A percentile compares a stretch with the other conserved stretches of the same genome.
phyloP scores from a whole-genome alignment of 257 asterid species.

The Solanum sejunctum region DNA sequence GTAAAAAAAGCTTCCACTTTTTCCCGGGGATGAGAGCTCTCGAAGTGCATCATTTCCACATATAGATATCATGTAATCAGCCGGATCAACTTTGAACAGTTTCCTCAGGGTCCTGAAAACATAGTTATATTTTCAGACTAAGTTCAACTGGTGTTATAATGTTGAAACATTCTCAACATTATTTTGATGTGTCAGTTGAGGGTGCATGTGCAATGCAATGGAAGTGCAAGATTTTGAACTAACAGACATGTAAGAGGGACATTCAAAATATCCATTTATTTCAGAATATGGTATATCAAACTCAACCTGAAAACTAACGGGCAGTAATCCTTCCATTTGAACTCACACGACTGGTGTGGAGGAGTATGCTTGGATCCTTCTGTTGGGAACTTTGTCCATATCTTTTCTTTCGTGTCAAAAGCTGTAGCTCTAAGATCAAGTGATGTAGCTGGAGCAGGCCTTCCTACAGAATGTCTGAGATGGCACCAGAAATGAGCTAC shows the following conservation, averaged over 20 bases:
- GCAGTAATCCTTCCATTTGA: conserved; percentile 92
- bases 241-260: background rate
- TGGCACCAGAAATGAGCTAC: conserved; percentile 15
- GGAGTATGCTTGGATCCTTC: conserved; percentile 92
- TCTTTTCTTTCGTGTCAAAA: conserved; percentile 61
- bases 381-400: conserved; percentile 78
- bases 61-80: conserved; percentile 90
- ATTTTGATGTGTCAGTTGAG: background rate
- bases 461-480: conserved; percentile 83
- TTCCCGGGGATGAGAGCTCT: conserved; percentile 96
- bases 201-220: background rate
- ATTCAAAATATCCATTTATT: background rate
- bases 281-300: background rate
- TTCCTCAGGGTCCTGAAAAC: conserved; percentile 69
- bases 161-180: background rate
- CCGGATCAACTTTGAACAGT: conserved; percentile 85
- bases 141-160: background rate
- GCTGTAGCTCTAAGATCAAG: conserved; percentile 57
- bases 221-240: background rate
- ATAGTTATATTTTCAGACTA: background rate
- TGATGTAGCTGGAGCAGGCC: conserved; percentile 57
- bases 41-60: conserved; percentile 91
- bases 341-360: conserved; percentile 82
- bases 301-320: conserved; percentile 85
- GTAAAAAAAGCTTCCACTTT: conserved; percentile 95